These are phyloP conservation scores for Yamadazyma kanchanaburiensis DNA, from an alignment of 1,139 yeast genomes.

Conservation along the genomic window DNA sequence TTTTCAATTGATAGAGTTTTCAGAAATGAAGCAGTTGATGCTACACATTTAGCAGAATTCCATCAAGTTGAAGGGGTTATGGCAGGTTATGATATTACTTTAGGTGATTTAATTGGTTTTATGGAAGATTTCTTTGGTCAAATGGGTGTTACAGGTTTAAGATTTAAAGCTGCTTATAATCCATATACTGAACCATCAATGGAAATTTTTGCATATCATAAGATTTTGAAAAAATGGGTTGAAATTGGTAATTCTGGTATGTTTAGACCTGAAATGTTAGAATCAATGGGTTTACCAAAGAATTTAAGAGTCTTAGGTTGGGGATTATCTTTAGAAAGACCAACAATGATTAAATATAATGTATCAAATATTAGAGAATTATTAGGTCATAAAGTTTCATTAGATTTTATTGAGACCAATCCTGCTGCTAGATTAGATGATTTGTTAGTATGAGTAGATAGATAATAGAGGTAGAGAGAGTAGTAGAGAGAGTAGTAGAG, in stretches of 20 bases:
- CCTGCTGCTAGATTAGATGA: slow-evolving; percentile 96
- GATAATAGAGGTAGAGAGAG: no score
- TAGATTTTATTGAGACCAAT: slow-evolving; percentile 90
- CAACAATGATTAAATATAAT: slow-evolving; percentile 98
- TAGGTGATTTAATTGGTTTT: slow-evolving; percentile 96
- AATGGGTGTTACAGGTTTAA: slow-evolving; percentile 94
- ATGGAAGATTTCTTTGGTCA: slow-evolving; percentile 96
- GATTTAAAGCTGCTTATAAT: slow-evolving; percentile 98
- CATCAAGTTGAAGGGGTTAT: slow-evolving; percentile 99
- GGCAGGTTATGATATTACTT: slow-evolving; percentile 91
- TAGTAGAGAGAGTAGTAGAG: no score
- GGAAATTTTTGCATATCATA: slow-evolving; percentile 97
- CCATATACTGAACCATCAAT: slow-evolving; percentile 99
- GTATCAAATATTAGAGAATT: slow-evolving; percentile 93
- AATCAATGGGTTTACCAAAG: slow-evolving; percentile 95
- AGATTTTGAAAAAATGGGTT: slow-evolving; percentile 94
- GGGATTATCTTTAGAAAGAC: slow-evolving; percentile 97
- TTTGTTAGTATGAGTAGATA: slow-evolving; percentile 33
- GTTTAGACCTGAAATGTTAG: slow-evolving; percentile 99
- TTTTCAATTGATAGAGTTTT: slow-evolving; percentile 97
- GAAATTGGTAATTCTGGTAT: slow-evolving; percentile 99
- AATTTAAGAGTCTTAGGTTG: slow-evolving; percentile 94
- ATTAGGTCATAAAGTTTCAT: slow-evolving; percentile 89
- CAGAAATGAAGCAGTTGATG: slow-evolving; percentile 99
- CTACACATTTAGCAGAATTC: slow-evolving; percentile 99